Conservation (phyloP, 805 yeast species). For the Yarrowia sp. region DNA sequence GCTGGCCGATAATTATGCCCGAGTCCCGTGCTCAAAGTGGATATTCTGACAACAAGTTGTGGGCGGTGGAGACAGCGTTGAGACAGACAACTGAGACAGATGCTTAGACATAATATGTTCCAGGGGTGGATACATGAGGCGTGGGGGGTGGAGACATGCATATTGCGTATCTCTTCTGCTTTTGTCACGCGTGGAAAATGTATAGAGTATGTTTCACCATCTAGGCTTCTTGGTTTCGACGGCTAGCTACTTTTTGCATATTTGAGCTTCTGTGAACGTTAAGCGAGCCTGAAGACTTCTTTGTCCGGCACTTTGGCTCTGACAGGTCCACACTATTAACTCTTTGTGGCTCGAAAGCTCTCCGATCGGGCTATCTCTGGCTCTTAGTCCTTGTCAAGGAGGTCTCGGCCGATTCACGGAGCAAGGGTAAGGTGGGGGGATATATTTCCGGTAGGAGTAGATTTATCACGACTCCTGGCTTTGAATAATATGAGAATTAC, state of each 20-base stretch:
- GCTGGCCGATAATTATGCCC: not conserved
- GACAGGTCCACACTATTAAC: not conserved
- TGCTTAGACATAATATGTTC: not conserved
- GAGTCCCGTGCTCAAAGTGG: not conserved
- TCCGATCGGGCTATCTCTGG: slow-evolving; percentile 2
- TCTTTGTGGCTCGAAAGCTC: not conserved
- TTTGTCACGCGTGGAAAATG: no score
- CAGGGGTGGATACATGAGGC: not conserved
- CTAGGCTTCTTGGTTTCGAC: no score
- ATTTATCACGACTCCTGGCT: no score
- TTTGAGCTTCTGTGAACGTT: not conserved
- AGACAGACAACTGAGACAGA: no score
- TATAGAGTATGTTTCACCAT: no score
- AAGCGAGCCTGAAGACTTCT: not conserved
- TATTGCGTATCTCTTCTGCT: no score
- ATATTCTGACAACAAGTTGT: not conserved
- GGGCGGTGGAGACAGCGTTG: slow-evolving; percentile 1
- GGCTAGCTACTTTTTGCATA: not conserved
- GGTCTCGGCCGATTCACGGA: no score
- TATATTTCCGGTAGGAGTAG: no score
- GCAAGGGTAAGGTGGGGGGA: no score
- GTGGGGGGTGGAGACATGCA: no score
- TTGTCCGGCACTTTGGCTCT: not conserved
- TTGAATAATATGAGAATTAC: no score
- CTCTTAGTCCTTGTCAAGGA: no score